Conservation (phyloP, 2,329 filamentous ascomycete genomes). For the Fusarium concolor region DNA sequence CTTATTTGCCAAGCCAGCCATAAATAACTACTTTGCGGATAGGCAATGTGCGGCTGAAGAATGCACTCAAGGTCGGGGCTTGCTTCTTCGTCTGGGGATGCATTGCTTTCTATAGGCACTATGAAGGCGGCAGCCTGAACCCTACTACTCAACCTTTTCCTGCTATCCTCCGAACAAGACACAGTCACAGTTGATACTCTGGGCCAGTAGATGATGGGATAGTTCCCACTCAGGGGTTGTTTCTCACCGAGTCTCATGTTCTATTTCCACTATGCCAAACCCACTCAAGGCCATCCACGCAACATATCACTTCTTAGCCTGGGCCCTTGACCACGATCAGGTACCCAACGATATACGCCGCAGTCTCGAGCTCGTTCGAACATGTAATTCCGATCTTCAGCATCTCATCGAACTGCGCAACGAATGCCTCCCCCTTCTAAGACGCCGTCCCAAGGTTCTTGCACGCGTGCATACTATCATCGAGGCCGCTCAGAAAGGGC, state of each 20-base stretch:
- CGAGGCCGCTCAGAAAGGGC: slow-evolving; percentile 42
- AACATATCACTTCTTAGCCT: slow-evolving; percentile 31
- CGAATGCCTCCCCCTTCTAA: slow-evolving; percentile 43
- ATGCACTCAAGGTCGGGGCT: too few species aligned
- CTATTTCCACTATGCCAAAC: slow-evolving; percentile 17
- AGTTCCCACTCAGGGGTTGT: too few species aligned
- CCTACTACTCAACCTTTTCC: too few species aligned
- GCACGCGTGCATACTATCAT: slow-evolving; percentile 48
- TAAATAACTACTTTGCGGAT: too few species aligned
- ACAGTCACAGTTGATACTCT: too few species aligned
- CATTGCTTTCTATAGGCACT: too few species aligned
- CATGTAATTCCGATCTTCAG: slow-evolving; percentile 49
- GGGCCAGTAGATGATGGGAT: too few species aligned
- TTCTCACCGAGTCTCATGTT: too few species aligned
- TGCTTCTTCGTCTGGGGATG: too few species aligned
- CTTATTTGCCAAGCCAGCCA: neutral
- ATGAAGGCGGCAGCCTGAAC: too few species aligned
- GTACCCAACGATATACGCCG: slow-evolving; percentile 45
- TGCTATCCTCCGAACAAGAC: too few species aligned
- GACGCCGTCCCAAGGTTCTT: slow-evolving; percentile 43
- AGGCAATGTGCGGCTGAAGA: too few species aligned
- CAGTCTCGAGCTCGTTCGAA: slow-evolving; percentile 49
- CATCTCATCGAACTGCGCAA: slow-evolving; percentile 50
- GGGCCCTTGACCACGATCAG: slow-evolving; percentile 41
- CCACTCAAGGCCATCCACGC: slow-evolving; percentile 22